These are phyloP conservation scores for Eruca vesicaria DNA, from an alignment of 441 rosid genomes.

Conservation along the genomic window DNA sequence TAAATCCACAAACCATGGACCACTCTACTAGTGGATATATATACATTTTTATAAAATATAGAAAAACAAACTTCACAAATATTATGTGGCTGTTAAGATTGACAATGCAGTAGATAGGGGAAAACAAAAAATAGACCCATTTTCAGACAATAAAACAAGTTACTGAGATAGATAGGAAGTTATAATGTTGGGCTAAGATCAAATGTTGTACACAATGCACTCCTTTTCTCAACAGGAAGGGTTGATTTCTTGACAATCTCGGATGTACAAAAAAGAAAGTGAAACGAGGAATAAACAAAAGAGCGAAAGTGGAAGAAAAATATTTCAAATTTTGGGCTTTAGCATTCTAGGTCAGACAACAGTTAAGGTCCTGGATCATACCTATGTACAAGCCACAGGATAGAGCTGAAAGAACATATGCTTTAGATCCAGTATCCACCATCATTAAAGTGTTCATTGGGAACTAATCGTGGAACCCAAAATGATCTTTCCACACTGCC, in stretches of 20 bases:
- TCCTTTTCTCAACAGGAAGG: slow-evolving; percentile 10
- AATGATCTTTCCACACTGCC: slow-evolving; percentile 62
- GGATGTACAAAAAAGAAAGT: slow-evolving; percentile 30
- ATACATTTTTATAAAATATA: not conserved
- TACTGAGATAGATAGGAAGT: slow-evolving; percentile 10
- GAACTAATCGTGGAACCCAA: slow-evolving; percentile 6
- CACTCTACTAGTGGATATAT: slow-evolving; percentile 22
- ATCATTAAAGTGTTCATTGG: not conserved
- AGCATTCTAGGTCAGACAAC: slow-evolving; percentile 26
- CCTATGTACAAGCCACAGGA: slow-evolving; percentile 10
- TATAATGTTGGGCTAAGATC: not conserved
- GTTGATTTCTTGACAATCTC: slow-evolving; percentile 24
- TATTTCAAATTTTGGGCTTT: slow-evolving; percentile 1
- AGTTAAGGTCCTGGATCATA: slow-evolving; percentile 33
- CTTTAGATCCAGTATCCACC: not conserved
- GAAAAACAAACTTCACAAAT: slow-evolving; percentile 8
- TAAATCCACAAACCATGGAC: slow-evolving; percentile 33
- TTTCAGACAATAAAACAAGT: not conserved
- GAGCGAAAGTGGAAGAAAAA: not conserved
- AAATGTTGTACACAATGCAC: slow-evolving; percentile 22
- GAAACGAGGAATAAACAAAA: slow-evolving; percentile 8
- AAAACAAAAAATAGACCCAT: not conserved
- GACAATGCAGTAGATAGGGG: slow-evolving; percentile 11
- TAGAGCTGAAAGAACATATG: not conserved
- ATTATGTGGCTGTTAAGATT: slow-evolving; percentile 29